Evolutionary conservation across 2,329 filamentous ascomycete genomes (phyloP).

Genomic region (Penicillium italicum): DNA sequence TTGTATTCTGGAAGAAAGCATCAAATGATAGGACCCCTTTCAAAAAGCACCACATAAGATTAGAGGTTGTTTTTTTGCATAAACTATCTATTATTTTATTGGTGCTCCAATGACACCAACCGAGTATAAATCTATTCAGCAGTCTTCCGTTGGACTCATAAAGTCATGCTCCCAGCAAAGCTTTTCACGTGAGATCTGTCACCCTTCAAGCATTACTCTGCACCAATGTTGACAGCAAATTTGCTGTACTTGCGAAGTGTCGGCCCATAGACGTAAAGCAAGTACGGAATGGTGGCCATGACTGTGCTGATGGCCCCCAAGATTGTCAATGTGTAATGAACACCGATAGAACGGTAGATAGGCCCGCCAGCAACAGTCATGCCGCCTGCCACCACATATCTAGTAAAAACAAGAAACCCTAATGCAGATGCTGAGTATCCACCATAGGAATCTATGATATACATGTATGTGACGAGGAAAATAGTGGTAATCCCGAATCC

Average conservation of each 20-base stretch:
- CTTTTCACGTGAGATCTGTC: background rate
- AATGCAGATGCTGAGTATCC: slow-evolving; percentile 49
- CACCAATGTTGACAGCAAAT: background rate
- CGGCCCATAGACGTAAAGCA: slow-evolving; percentile 14
- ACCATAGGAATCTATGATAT: slow-evolving; percentile 56
- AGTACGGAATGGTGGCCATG: slow-evolving; percentile 42
- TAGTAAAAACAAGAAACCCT: slow-evolving; percentile 39
- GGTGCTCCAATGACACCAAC: background rate
- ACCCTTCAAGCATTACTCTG: background rate
- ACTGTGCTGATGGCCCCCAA: slow-evolving; percentile 34
- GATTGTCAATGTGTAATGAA: slow-evolving; percentile 41
- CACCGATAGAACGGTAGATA: slow-evolving; percentile 39
- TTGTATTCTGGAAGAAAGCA: background rate
- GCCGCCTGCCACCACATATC: slow-evolving; percentile 40
- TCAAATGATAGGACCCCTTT: background rate
- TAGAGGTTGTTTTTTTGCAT: background rate
- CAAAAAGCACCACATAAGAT: background rate
- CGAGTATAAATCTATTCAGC: background rate
- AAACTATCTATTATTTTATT: background rate
- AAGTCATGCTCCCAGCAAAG: background rate
- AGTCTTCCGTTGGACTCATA: background rate
- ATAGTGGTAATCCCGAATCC: slow-evolving; percentile 49
- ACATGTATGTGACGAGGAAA: slow-evolving; percentile 52
- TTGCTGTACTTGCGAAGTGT: slow-evolving; percentile 3
- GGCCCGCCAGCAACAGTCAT: slow-evolving; percentile 31